Evolutionary conservation across 1,139 yeast species (phyloP).

Genomic region (Nakaseomyces kungkrabaensis): DNA sequence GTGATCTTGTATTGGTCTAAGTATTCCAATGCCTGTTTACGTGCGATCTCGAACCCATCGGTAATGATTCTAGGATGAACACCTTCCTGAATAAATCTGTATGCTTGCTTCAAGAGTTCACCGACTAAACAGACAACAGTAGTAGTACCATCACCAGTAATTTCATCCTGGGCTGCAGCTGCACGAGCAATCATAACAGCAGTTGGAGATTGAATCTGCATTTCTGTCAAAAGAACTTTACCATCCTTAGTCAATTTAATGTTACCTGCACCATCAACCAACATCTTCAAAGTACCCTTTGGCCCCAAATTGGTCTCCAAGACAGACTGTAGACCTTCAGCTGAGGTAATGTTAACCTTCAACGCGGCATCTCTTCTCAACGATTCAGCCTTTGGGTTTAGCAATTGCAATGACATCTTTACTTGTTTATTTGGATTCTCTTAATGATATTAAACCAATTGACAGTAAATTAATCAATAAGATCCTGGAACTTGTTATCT

Average conservation of each 20-base stretch:
- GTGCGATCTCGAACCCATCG: slow-evolving; percentile 90
- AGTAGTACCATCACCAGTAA: slow-evolving; percentile 99
- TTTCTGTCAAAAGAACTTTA: slow-evolving; percentile 81
- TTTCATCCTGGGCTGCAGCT: slow-evolving; percentile 97
- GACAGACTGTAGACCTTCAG: slow-evolving; percentile 92
- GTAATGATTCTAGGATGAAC: slow-evolving; percentile 91
- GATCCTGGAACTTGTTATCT: too few species aligned
- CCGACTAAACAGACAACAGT: slow-evolving; percentile 93
- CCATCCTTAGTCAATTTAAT: slow-evolving; percentile 96
- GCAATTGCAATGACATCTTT: slow-evolving; percentile 53
- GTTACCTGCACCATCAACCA: slow-evolving; percentile 95
- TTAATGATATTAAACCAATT: too few species aligned
- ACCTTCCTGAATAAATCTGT: slow-evolving; percentile 84
- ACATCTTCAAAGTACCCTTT: slow-evolving; percentile 82
- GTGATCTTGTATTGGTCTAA: slow-evolving; percentile 50
- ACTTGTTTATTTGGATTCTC: too few species aligned
- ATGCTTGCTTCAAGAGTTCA: slow-evolving; percentile 88
- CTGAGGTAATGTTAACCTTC: slow-evolving; percentile 90
- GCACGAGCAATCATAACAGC: slow-evolving; percentile 99
- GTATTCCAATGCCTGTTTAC: slow-evolving; percentile 60
- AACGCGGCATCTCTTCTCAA: slow-evolving; percentile 89
- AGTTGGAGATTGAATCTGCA: slow-evolving; percentile 99
- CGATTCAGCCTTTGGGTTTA: slow-evolving; percentile 96
- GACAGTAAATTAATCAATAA: too few species aligned
- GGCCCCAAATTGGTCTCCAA: slow-evolving; percentile 91